Base-by-base conservation (phyloP, 192 early-diverging fungal genomes). In the Backusella psychrophila region DNA sequence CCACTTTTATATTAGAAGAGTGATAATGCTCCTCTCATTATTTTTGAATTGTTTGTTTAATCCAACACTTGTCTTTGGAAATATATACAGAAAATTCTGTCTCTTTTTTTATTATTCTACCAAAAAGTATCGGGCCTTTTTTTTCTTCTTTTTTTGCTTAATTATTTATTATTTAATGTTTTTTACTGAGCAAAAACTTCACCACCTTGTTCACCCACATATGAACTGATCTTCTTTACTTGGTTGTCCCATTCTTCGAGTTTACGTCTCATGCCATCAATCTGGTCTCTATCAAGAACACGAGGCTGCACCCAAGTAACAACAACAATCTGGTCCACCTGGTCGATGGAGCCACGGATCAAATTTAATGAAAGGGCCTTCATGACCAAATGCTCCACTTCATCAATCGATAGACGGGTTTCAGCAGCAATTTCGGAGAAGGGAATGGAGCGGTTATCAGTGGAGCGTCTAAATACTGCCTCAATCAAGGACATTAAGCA, bases 251-350 rank as follows among this genome's bases (percentile, higher is more conserved):
- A 99, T 75, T 92, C 92, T 39, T 84, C 87, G 44, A 99, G 87
- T 69, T 92, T 86, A 68, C 94, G 91, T 44, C 89, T 86, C 87
- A 99, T 91, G 34, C 86, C 89, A 75, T 88, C 86, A 78, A 99
- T 96, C 84, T 99, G 97, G 29, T 88, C 86, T 85, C 86, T 91
- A 83, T 95, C 96, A 75, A 99, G 85, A 14, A 97, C 96, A 80
- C 98, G 94, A 23, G 98, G 97, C 85, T 98, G 97, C 12, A 99
- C 98, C 98, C 98, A 99, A 69, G 95, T 91, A 39, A 99, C 92
- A 38, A 86, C 87, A 8, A 99, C 94, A 12, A 93, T 86, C 74
- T 91, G 85, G 36, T 95, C 95, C 26, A 99, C 96, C 85, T 99
- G 96, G 76, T 99, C 97, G 82, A 99, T 97, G 38, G 90, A 91